A percentile compares a stretch with the other conserved stretches of the same genome.
Conservation (phyloP, 352 stramenopile species). For the Blastocystis sp. region DNA sequence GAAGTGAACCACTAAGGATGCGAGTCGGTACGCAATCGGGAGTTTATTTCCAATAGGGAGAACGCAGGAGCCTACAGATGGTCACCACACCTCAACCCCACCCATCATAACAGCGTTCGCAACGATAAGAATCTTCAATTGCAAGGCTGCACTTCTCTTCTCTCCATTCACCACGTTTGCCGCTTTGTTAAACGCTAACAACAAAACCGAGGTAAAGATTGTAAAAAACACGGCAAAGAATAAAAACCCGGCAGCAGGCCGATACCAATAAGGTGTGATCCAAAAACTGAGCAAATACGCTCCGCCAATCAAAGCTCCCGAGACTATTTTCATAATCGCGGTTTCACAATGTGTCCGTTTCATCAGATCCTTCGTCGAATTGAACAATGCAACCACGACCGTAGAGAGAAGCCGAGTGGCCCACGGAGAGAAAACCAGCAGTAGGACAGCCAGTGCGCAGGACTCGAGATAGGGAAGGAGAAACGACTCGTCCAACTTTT, state of each 20-base stretch:
- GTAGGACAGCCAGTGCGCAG: neutral
- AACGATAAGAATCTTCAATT: neutral
- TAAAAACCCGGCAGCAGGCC: neutral
- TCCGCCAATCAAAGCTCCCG: neutral
- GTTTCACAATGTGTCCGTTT: neutral
- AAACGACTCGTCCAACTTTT: constrained; percentile 30
- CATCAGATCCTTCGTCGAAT: neutral
- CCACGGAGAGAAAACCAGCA: neutral
- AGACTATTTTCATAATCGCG: neutral
- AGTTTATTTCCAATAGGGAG: neutral
- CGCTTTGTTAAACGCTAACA: neutral
- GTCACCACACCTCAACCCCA: neutral
- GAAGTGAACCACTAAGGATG: constrained; percentile 29
- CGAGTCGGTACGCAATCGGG: neutral
- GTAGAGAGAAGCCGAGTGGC: neutral
- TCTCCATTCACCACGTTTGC: neutral
- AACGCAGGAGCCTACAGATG: neutral
- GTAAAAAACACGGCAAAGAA: neutral
- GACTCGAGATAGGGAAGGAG: neutral
- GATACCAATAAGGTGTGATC: neutral
- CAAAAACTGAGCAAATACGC: neutral
- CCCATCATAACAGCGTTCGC: neutral
- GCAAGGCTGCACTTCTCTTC: neutral
- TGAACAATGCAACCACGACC: neutral
- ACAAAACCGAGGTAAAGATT: neutral